These are phyloP conservation scores for Dryadomyces sulphureus DNA, from an alignment of 2,329 filamentous ascomycete species.

Conservation along the genomic window DNA sequence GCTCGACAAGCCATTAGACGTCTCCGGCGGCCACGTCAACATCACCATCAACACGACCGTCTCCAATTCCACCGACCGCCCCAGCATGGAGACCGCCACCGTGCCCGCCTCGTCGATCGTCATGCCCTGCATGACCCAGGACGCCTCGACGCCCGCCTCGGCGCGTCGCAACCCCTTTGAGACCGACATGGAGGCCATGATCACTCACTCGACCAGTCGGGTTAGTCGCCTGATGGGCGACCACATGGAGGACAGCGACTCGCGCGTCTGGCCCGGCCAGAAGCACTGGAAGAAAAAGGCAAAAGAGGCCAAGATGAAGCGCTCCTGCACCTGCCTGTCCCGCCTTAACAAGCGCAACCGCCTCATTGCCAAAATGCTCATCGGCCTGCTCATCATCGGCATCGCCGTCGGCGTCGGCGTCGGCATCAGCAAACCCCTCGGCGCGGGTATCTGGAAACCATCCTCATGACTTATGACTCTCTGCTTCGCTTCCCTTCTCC, in stretches of 20 bases:
- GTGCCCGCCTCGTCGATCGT: background rate
- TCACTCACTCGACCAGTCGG: conserved; percentile 20
- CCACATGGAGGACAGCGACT: conserved; percentile 28
- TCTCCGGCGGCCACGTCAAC: too few relatives aligned
- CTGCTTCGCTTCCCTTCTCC: background rate
- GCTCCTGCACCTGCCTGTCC: conserved; percentile 37
- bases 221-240: background rate
- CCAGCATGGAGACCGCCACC: background rate
- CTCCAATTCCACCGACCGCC: background rate
- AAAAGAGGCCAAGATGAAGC: conserved; percentile 37
- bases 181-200: conserved; percentile 40
- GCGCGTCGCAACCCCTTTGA: conserved; percentile 37
- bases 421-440: conserved; percentile 45
- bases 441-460: conserved; percentile 40
- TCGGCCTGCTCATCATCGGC: conserved; percentile 36
- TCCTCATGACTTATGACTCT: background rate
- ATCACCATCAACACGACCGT: background rate
- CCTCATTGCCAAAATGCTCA: conserved; percentile 38
- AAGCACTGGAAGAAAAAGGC: conserved; percentile 46
- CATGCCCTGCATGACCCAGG: conserved; percentile 1
- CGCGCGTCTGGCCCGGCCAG: conserved; percentile 44
- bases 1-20: background rate
- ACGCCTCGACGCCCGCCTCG: conserved; percentile 19
- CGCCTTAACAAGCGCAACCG: conserved; percentile 37
- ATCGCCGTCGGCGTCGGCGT: conserved; percentile 41